Evolutionary conservation across 2,329 filamentous ascomycete genomes (phyloP).

Genomic region (Fusarium devonianum): DNA sequence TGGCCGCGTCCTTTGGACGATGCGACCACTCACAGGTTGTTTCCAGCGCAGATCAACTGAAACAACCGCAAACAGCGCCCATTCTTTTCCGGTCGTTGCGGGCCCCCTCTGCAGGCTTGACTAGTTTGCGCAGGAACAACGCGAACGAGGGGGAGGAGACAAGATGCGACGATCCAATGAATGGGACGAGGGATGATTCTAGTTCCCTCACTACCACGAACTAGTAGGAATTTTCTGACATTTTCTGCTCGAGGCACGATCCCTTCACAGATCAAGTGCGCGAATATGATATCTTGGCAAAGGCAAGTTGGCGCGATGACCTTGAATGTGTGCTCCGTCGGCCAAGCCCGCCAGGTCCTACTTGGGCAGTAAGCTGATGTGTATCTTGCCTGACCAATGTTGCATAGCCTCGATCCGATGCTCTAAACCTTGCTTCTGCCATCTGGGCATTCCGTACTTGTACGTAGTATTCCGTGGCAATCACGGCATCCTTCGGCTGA

Average conservation of each 20-base stretch:
- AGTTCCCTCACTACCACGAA: neutral
- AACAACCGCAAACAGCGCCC: conserved; percentile 22
- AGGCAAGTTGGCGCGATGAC: too few relatives aligned
- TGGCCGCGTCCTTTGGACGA: conserved; percentile 12
- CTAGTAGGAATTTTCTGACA: too few relatives aligned
- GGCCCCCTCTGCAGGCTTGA: conserved; percentile 17
- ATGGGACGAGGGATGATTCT: conserved; percentile 11
- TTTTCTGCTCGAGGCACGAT: neutral
- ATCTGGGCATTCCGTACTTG: neutral
- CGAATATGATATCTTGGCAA: too few relatives aligned
- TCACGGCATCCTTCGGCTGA: neutral
- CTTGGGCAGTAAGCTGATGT: too few relatives aligned
- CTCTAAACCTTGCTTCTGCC: conserved; percentile 8
- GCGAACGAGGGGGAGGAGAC: conserved; percentile 9
- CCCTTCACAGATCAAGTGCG: conserved; percentile 1
- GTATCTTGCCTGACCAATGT: neutral
- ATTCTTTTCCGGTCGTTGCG: conserved; percentile 25
- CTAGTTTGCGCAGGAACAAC: conserved; percentile 23
- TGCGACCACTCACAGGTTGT: conserved; percentile 8
- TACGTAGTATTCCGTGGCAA: too few relatives aligned
- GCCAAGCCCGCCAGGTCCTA: too few relatives aligned
- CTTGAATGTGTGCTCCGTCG: too few relatives aligned
- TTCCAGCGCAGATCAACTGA: conserved; percentile 22
- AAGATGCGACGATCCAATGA: conserved; percentile 24
- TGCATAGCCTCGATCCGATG: neutral